Evolutionary conservation across 2,329 filamentous ascomycete genomes (phyloP).

Genomic region (Trichoderma endophyticum): DNA sequence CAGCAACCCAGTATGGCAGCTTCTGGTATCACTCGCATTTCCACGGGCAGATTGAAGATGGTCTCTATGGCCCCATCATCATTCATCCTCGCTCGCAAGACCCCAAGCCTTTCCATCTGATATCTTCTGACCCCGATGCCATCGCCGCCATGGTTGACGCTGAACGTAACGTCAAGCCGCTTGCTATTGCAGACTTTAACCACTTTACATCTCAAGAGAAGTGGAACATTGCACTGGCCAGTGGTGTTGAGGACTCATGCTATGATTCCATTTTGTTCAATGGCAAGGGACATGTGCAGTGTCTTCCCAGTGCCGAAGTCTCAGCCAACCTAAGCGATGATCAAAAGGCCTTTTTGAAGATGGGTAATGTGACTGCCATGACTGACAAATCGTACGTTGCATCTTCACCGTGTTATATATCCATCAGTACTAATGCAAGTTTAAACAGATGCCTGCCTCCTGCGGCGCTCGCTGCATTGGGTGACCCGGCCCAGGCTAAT

Average conservation of each 20-base stretch:
- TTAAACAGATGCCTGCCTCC: not conserved
- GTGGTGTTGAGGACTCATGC: slow-evolving; percentile 51
- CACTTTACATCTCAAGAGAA: slow-evolving; percentile 50
- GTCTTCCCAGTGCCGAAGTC: slow-evolving; percentile 45
- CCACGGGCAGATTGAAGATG: slow-evolving; percentile 56
- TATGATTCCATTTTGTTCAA: slow-evolving; percentile 61
- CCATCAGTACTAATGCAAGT: not conserved
- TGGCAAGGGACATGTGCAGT: slow-evolving; percentile 56
- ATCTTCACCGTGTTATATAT: rapidly evolving
- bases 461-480: not conserved
- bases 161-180: slow-evolving; percentile 43
- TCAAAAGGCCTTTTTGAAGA: slow-evolving; percentile 31
- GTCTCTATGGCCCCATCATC: slow-evolving; percentile 54
- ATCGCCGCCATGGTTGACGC: slow-evolving; percentile 47
- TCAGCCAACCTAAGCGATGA: slow-evolving; percentile 33
- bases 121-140: slow-evolving; percentile 35
- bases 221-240: slow-evolving; percentile 41
- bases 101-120: slow-evolving; percentile 48
- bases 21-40: slow-evolving; percentile 62
- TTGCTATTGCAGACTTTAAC: slow-evolving; percentile 56
- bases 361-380: slow-evolving; percentile 32
- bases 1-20: slow-evolving; percentile 54
- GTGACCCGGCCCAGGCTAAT: not conserved
- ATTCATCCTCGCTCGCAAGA: slow-evolving; percentile 39
- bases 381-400: slow-evolving; percentile 41